Percentiles rank a stretch among this genome's conserved stretches.
phyloP scores from a whole-genome alignment of 257 asterid species.

The Phtheirospermum japonicum region DNA sequence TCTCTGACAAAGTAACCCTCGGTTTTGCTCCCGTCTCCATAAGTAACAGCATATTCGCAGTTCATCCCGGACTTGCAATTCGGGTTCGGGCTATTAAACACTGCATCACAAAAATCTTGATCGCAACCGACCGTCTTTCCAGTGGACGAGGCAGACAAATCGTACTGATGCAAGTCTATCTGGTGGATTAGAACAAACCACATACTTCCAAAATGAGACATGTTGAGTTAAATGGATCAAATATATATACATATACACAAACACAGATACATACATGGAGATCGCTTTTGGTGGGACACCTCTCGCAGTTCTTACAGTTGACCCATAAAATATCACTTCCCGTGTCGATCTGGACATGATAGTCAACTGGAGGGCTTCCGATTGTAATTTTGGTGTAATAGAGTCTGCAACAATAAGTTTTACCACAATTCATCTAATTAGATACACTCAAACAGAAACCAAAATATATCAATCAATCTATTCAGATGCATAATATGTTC shows the following conservation, averaged over 20 bases:
- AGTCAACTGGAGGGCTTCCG: conserved; percentile 56
- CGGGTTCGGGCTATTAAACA: conserved; percentile 31
- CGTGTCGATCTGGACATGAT: conserved; percentile 66
- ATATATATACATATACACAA: not conserved
- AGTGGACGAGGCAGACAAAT: conserved; percentile 48
- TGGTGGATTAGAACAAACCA: conserved; percentile 28
- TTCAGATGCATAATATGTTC: no score
- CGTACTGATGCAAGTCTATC: conserved; percentile 50
- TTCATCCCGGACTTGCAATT: conserved; percentile 47
- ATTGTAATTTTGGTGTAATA: conserved; percentile 56
- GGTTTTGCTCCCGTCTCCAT: conserved; percentile 66
- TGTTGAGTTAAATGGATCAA: conserved; percentile 8
- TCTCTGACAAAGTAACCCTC: conserved; percentile 58
- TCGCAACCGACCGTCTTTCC: conserved; percentile 50
- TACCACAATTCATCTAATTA: conserved; percentile 1
- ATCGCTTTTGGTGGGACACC: conserved; percentile 54
- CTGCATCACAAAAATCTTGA: conserved; percentile 44
- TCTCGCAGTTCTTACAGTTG: conserved; percentile 49
- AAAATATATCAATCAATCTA: not conserved
- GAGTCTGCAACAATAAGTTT: conserved; percentile 35
- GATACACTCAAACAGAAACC: conserved; percentile 7
- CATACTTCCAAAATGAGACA: conserved; percentile 19
- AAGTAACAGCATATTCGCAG: conserved; percentile 46
- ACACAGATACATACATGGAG: conserved; percentile 40
- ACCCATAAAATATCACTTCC: conserved; percentile 72